phyloP scores from a whole-genome alignment of 2,329 filamentous ascomycete genomes.

The Ceratocystis albifundus region DNA sequence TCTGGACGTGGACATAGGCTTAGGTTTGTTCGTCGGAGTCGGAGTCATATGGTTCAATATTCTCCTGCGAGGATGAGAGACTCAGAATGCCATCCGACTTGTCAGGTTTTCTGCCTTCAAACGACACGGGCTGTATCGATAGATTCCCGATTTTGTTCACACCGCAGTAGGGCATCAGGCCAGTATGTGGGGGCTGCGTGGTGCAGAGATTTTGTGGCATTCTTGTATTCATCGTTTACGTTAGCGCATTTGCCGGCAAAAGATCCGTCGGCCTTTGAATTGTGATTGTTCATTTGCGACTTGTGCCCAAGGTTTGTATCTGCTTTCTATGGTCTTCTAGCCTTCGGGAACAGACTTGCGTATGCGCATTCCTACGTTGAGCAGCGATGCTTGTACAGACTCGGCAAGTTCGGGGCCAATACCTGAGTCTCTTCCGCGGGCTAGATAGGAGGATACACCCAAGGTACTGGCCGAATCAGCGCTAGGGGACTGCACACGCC shows the following conservation, averaged over 20 bases:
- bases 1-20: constrained; percentile 26
- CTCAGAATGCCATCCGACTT: constrained; percentile 33
- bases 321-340: constrained; percentile 56
- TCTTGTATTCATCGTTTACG: too few species aligned
- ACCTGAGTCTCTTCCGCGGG: constrained; percentile 14
- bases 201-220: constrained; percentile 23
- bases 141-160: constrained; percentile 63
- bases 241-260: too few species aligned
- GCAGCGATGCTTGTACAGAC: constrained; percentile 65
- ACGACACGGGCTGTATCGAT: constrained; percentile 43
- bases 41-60: constrained; percentile 31
- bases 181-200: constrained; percentile 35
- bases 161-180: constrained; percentile 71
- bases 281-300: too few species aligned
- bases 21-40: constrained; percentile 24
- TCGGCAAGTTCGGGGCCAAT: constrained; percentile 44
- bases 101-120: constrained; percentile 27
- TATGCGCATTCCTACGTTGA: constrained; percentile 87
- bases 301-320: constrained; percentile 1
- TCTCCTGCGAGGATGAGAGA: constrained; percentile 46
- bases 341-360: constrained; percentile 88
- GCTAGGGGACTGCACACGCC: constrained; percentile 18
- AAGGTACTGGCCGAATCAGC: constrained; percentile 26
- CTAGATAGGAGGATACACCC: constrained; percentile 26
- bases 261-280: too few species aligned